These are phyloP conservation scores for Pythium insidiosum DNA, from an alignment of 352 stramenopile genomes.

Conservation along the genomic window DNA sequence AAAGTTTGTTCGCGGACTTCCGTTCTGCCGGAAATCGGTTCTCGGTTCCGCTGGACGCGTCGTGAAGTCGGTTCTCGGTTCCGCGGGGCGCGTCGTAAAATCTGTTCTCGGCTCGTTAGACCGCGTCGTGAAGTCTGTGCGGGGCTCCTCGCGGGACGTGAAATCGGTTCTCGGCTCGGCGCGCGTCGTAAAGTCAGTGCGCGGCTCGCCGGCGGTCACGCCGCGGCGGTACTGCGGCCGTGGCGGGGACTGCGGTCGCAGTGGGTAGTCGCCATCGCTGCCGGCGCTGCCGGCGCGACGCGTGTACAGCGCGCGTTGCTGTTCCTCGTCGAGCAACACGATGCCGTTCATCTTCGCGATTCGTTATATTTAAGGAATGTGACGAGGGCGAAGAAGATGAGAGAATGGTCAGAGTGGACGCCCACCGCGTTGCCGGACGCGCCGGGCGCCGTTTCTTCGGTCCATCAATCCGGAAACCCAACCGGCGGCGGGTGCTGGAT, in stretches of 20 bases:
- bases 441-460: too few relatives aligned
- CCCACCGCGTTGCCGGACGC: too few relatives aligned
- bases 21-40: conserved; percentile 1
- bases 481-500: too few relatives aligned
- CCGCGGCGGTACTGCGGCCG: too few relatives aligned
- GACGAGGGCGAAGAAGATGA: too few relatives aligned
- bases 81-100: conserved; percentile 21
- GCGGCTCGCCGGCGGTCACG: conserved; percentile 16
- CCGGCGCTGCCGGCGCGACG: background rate
- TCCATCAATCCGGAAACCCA: too few relatives aligned
- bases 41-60: background rate
- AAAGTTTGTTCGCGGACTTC: conserved; percentile 39
- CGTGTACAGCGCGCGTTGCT: conserved; percentile 32
- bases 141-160: conserved; percentile 10
- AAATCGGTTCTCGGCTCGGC: background rate
- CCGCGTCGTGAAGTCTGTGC: conserved; percentile 26
- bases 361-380: too few relatives aligned
- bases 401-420: too few relatives aligned
- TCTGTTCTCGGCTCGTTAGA: conserved; percentile 24
- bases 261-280: too few relatives aligned
- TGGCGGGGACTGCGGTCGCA: background rate
- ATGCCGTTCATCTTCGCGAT: conserved; percentile 15
- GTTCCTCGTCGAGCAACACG: conserved; percentile 46
- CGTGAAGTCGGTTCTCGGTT: conserved; percentile 10
- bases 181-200: conserved; percentile 25